Percentiles rank a stretch among this genome's conserved stretches.
phyloP scores from a whole-genome alignment of 2,329 filamentous ascomycete species.

The Claviceps digitariae region DNA sequence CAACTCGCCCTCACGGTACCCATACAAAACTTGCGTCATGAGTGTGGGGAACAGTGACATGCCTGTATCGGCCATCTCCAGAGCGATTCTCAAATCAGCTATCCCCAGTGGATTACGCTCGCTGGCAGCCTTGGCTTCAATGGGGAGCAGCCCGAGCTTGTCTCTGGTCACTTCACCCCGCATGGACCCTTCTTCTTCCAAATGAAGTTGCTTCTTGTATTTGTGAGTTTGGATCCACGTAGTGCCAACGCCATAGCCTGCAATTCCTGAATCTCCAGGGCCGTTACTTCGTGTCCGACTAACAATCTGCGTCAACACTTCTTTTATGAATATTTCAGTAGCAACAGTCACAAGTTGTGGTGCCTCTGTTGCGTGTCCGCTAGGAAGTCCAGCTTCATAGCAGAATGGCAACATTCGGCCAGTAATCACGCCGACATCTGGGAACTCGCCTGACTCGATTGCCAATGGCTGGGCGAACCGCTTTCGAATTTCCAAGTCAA shows the following conservation, averaged over 20 bases:
- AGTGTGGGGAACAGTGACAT: conserved; percentile 68
- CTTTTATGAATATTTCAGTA: conserved; percentile 54
- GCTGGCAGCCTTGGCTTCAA: conserved; percentile 65
- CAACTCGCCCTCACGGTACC: conserved; percentile 63
- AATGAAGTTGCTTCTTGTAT: conserved; percentile 60
- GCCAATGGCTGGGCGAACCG: conserved; percentile 50
- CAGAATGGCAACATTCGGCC: conserved; percentile 55
- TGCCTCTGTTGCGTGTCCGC: conserved; percentile 45
- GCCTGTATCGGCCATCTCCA: conserved; percentile 63
- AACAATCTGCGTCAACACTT: conserved; percentile 49
- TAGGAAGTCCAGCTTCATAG: conserved; percentile 49
- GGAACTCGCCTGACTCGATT: conserved; percentile 56
- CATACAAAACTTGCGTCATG: conserved; percentile 53
- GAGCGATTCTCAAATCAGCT: conserved; percentile 61
- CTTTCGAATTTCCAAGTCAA: conserved; percentile 54
- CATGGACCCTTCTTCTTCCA: conserved; percentile 60
- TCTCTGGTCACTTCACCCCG: conserved; percentile 64
- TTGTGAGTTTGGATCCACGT: conserved; percentile 66
- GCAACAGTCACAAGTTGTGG: conserved; percentile 51
- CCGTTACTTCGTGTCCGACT: conserved; percentile 52
- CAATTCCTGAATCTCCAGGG: conserved; percentile 45
- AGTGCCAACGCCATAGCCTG: conserved; percentile 50
- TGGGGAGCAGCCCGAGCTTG: conserved; percentile 62
- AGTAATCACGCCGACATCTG: conserved; percentile 49
- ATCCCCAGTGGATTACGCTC: conserved; percentile 61